Base-by-base conservation (phyloP, 163 green algal genomes). In the Volvox carteri region DNA sequence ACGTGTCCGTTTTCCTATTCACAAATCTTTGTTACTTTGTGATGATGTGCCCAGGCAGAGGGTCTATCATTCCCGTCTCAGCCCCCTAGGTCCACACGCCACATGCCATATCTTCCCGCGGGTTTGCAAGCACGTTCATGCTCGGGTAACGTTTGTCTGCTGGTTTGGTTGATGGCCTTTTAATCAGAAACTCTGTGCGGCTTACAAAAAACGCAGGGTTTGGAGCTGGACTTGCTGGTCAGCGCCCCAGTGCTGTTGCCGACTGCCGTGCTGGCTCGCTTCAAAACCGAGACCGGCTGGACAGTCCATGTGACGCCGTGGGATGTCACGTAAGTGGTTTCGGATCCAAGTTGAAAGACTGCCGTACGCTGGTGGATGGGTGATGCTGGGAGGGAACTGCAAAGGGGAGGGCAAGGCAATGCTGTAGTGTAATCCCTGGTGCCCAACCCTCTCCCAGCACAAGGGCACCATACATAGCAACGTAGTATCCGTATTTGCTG, bases 161-260 rank as follows among this genome's bases (percentile, higher is more conserved):
- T 8, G 19, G 4, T 28, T 2, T 7, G 25, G 25, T 65, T 8
- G 28, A 65, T 11, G 50, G 16, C 19, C 54, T 30, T 65, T 23
- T 65, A 65, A 30, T 23, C 54, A 30, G 54, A 65, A 2, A 65
- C 19, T 65, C 19, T 65, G 54, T 65, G 19, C 8, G 25, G 25
- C 54, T 23, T 65, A 65, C 28, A 4, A 19, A 11, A 30, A 30
- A 23, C 19, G 19, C 73, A 83, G 76, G 52, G 41, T 25, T 30
- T 46, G 23, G 67, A 39, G n/a, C 44, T 87, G 65, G 46, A 87
- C 39, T 21, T 87, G 0, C 81, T 87, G 5, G 62, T 79, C 23
- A 70, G 46, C 30, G 9, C 81, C 16, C 33, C 46, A 12, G 18
- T 70, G 8, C 18, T 30, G 30, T 33, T 87, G 81, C 81, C 81